A percentile compares a stretch with the other conserved stretches of the same genome.
Evolutionary conservation across 139 green algal species (phyloP).

Genomic region (Trebouxia sp.): DNA sequence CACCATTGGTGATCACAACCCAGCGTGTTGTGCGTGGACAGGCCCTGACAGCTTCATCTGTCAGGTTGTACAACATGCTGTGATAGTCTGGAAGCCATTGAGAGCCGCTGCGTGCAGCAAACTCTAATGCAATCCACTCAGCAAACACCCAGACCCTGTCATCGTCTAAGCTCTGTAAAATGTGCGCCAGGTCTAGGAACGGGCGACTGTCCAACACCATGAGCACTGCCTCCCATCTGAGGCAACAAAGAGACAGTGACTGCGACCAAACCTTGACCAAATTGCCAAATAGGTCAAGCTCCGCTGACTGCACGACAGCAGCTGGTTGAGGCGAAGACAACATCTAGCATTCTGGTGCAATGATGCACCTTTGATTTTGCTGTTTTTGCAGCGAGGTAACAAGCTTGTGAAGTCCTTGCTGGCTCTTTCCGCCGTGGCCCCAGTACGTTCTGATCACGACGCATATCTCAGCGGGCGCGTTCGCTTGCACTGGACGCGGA

Average conservation of each 20-base stretch:
- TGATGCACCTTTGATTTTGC: background rate
- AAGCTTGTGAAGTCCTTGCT: constrained; percentile 50
- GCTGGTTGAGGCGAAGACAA: background rate
- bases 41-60: constrained; percentile 66
- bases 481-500: background rate
- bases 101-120: constrained; percentile 51
- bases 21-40: constrained; percentile 66
- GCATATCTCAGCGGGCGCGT: constrained; percentile 38
- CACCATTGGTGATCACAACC: constrained; percentile 83
- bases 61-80: constrained; percentile 78
- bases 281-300: too few species aligned
- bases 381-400: constrained; percentile 60
- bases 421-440: constrained; percentile 54
- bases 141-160: constrained; percentile 69
- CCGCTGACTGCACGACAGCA: too few species aligned
- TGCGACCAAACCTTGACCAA: background rate
- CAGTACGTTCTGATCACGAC: constrained; percentile 75
- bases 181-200: constrained; percentile 67
- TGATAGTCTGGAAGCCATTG: constrained; percentile 72
- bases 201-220: constrained; percentile 71
- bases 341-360: background rate
- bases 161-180: constrained; percentile 65
- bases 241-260: background rate
- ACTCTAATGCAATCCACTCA: constrained; percentile 70
- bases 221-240: constrained; percentile 62